Conservation (phyloP, 2,329 filamentous ascomycete genomes). For the Endoconidiophora polonica region DNA sequence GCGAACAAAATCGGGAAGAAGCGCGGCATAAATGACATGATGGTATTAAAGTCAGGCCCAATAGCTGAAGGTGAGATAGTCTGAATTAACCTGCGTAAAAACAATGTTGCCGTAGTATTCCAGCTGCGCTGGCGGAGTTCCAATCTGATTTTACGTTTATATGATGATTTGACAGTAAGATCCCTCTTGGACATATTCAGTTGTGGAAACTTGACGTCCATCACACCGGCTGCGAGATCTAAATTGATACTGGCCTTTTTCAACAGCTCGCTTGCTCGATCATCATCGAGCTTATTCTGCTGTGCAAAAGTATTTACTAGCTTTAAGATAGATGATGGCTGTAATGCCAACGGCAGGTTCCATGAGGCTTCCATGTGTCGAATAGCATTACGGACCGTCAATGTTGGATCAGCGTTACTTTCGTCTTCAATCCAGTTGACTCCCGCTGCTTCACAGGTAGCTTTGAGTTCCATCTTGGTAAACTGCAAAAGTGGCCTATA, state of each 20-base stretch:
- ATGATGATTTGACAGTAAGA: neutral
- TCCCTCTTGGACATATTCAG: neutral
- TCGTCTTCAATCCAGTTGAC: slow-evolving; percentile 69
- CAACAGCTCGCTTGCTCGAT: slow-evolving; percentile 34
- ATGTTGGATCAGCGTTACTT: slow-evolving; percentile 61
- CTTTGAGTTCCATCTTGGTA: slow-evolving; percentile 54
- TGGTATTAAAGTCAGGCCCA: slow-evolving; percentile 25
- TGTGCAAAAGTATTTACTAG: slow-evolving; percentile 37
- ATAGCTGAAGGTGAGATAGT: slow-evolving; percentile 34
- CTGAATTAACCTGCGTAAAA: slow-evolving; percentile 31
- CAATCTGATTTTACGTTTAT: neutral
- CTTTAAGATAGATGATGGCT: slow-evolving; percentile 43
- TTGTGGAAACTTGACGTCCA: neutral
- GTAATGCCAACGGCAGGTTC: slow-evolving; percentile 52
- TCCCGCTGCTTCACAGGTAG: slow-evolving; percentile 52
- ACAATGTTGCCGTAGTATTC: slow-evolving; percentile 24
- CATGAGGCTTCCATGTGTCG: slow-evolving; percentile 39
- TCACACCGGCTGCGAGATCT: neutral
- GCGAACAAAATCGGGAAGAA: slow-evolving; percentile 31
- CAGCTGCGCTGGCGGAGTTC: neutral
- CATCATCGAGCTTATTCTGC: slow-evolving; percentile 28
- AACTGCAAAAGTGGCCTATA: slow-evolving; percentile 56
- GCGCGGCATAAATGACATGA: slow-evolving; percentile 29
- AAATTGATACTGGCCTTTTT: neutral
- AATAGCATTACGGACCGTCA: slow-evolving; percentile 70